These are phyloP conservation scores for Hyaloperonospora arabidopsidis DNA, from an alignment of 352 stramenopile genomes.

Conservation along the genomic window DNA sequence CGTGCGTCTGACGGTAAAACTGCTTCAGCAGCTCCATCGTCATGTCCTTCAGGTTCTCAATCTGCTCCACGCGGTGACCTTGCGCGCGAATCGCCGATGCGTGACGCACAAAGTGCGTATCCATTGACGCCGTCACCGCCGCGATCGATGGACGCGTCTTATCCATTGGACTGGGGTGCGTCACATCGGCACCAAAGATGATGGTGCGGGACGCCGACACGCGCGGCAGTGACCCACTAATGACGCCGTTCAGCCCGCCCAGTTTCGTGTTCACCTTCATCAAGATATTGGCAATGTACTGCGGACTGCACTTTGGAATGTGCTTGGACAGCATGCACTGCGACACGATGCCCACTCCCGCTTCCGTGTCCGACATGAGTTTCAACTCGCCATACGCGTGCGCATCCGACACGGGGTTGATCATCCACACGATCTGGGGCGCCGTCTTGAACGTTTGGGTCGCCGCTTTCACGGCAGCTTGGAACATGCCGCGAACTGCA, in stretches of 20 bases:
- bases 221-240: slow-evolving; percentile 35
- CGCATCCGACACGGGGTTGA: slow-evolving; percentile 40
- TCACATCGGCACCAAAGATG: slow-evolving; percentile 78
- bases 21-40: slow-evolving; percentile 56
- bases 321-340: slow-evolving; percentile 75
- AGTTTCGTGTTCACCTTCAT: slow-evolving; percentile 80
- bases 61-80: slow-evolving; percentile 68
- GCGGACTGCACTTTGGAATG: slow-evolving; percentile 42
- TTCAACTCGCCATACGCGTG: slow-evolving; percentile 63
- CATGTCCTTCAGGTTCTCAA: slow-evolving; percentile 45
- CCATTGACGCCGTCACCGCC: slow-evolving; percentile 74
- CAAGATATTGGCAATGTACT: slow-evolving; percentile 71
- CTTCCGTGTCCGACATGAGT: slow-evolving; percentile 56
- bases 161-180: slow-evolving; percentile 67
- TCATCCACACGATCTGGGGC: slow-evolving; percentile 53
- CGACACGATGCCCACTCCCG: slow-evolving; percentile 51
- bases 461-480: neutral
- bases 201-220: slow-evolving; percentile 51
- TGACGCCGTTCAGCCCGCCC: slow-evolving; percentile 52
- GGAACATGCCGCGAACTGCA: slow-evolving; percentile 34
- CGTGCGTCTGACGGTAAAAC: slow-evolving; percentile 50
- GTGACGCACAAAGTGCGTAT: slow-evolving; percentile 53
- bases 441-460: slow-evolving; percentile 15
- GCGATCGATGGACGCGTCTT: slow-evolving; percentile 69
- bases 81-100: slow-evolving; percentile 39